Evolutionary conservation across 148 eudicot species (phyloP).

Genomic region (Vaccinium macrocarpon): DNA sequence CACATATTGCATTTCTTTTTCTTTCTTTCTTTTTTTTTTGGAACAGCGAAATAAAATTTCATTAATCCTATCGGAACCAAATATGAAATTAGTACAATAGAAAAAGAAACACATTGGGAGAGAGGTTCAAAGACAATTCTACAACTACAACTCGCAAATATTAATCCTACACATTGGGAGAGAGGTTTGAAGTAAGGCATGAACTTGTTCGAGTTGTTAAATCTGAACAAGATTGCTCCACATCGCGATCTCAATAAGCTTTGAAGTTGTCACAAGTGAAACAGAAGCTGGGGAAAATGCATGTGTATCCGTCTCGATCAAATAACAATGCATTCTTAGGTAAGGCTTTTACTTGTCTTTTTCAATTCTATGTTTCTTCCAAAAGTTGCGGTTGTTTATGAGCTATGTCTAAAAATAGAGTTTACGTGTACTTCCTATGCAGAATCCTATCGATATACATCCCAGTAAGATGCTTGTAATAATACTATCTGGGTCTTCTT

Average conservation of each 20-base stretch:
- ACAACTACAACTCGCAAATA: too few relatives aligned
- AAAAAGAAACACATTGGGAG: too few relatives aligned
- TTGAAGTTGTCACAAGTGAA: conserved; percentile 27
- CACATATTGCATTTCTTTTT: too few relatives aligned
- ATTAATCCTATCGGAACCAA: too few relatives aligned
- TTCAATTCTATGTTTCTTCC: neutral
- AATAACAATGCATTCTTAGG: conserved; percentile 44
- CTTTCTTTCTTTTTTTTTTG: too few relatives aligned
- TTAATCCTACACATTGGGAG: too few relatives aligned
- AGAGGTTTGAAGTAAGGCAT: too few relatives aligned
- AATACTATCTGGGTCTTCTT: neutral
- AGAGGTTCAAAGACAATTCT: too few relatives aligned
- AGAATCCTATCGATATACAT: neutral
- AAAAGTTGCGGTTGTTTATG: neutral
- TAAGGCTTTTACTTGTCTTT: conserved; percentile 13
- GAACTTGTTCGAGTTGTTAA: conserved; percentile 20
- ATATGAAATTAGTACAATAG: too few relatives aligned
- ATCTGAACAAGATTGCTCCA: conserved; percentile 22
- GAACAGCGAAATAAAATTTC: too few relatives aligned
- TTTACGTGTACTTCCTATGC: neutral
- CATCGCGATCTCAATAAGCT: conserved; percentile 22
- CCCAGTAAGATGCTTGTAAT: neutral
- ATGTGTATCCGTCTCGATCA: conserved; percentile 29
- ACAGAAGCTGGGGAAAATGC: conserved; percentile 31
- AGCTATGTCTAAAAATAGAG: neutral